Evolutionary conservation across 805 yeast species (phyloP), one percentile per base, ranked within the genome.

Genomic region (Ogataea methylovora): DNA sequence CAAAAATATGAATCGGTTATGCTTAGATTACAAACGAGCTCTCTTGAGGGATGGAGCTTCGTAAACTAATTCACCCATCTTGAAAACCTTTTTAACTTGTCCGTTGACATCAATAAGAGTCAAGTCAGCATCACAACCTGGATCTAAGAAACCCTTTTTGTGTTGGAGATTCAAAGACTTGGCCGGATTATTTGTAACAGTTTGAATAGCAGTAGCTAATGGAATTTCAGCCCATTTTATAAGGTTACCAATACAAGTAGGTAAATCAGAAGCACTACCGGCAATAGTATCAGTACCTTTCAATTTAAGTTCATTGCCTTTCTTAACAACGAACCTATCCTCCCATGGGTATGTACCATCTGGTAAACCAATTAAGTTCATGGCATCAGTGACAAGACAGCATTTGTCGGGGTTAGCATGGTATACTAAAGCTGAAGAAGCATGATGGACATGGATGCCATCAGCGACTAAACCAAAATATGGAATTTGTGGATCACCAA

Each of bases 231-330:
- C 58, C 81, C 81, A 74, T 29, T 54, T 40, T 48, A 65, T 59
- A 34, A 73, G 58, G 51, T 74, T 73, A 39, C 71, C 57, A 22
- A 73, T 52, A 46, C 77, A 69, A 34, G 62, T 62, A 18, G 72
- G 67, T 33, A 73, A 61, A 21, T 71, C 65, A 8, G 79, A 70
- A n/a, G 77, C 78, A 14, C 76, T 68, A 19, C 81, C 81, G 8
- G 81, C 81, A 52, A 74, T 67, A 8, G 78, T 75, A 34, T 65
- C 61, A 8, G 79, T 72, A 22, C 74, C 76, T 48, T 72, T 60
- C 41, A 74, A 60, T 34, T 60, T 60, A 40, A 73, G 57, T 29
- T 58, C 51, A 28, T 61, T 49, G n/a, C 74, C 79, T 15, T 56
- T 55, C 49, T 74, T 74, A 23, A 56, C 67, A 16, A 74, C 65